Percentiles rank a stretch among this genome's conserved stretches.
Evolutionary conservation across 352 stramenopile species (phyloP).

Genomic region (Pythium monospermum): DNA sequence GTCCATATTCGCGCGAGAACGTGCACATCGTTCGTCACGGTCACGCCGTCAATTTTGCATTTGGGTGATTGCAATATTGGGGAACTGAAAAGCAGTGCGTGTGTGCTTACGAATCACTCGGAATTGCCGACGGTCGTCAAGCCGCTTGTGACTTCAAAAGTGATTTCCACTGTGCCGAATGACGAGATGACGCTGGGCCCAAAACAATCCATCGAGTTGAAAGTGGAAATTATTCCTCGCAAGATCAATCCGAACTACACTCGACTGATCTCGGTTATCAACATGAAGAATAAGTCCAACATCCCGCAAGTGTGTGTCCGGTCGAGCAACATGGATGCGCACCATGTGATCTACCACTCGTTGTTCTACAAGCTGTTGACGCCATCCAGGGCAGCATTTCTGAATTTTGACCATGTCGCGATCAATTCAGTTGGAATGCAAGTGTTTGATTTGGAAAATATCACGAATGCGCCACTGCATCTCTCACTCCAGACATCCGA

Average conservation of each 20-base stretch:
- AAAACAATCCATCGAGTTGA: conserved; percentile 85
- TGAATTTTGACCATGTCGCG: conserved; percentile 86
- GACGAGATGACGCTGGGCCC: conserved; percentile 83
- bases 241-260: conserved; percentile 90
- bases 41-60: conserved; percentile 79
- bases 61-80: conserved; percentile 88
- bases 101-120: conserved; percentile 87
- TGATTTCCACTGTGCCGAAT: conserved; percentile 86
- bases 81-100: conserved; percentile 82
- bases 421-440: conserved; percentile 82
- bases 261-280: conserved; percentile 81
- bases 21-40: conserved; percentile 84
- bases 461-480: conserved; percentile 75
- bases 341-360: conserved; percentile 90
- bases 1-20: conserved; percentile 82
- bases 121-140: conserved; percentile 85
- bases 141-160: conserved; percentile 83
- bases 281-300: conserved; percentile 86
- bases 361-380: conserved; percentile 89
- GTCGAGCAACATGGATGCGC: conserved; percentile 89
- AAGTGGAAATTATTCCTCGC: conserved; percentile 87
- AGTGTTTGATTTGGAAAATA: conserved; percentile 88
- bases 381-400: conserved; percentile 74
- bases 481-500: conserved; percentile 80
- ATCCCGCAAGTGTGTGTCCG: conserved; percentile 82